Percentiles rank a stretch among this genome's conserved stretches.
Conservation (phyloP, 192 early-diverging fungal genomes). For the Dispira simplex region DNA sequence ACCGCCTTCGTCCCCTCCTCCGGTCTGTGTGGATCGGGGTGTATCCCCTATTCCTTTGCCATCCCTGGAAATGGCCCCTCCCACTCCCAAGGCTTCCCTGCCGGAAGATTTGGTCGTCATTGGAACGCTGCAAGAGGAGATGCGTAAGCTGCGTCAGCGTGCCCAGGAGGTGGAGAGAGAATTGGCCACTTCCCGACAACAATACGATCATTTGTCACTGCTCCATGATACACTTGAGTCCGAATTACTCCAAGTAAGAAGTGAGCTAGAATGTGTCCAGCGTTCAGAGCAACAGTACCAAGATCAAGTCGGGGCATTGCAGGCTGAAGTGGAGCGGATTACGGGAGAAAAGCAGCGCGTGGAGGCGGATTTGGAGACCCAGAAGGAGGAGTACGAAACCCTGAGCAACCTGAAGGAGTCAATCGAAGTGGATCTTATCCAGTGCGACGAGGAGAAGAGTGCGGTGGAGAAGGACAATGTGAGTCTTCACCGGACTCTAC, state of each 20-base stretch:
- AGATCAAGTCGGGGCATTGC: background rate
- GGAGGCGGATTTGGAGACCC: background rate
- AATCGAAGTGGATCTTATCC: background rate
- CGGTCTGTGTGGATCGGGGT: too few relatives aligned
- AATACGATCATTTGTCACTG: background rate
- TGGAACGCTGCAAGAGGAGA: background rate
- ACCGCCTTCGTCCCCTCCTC: too few relatives aligned
- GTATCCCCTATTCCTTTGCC: too few relatives aligned
- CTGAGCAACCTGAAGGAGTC: background rate
- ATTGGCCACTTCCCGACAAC: background rate
- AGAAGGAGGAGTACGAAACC: background rate
- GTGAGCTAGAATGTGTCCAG: background rate
- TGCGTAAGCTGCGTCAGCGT: background rate
- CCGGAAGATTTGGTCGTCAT: too few relatives aligned
- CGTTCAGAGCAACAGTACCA: background rate
- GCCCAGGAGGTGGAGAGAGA: background rate
- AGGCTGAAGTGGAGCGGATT: background rate
- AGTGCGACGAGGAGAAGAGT: background rate
- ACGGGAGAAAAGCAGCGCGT: background rate
- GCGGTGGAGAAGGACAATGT: background rate
- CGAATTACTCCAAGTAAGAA: constrained; percentile 3
- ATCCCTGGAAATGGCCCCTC: too few relatives aligned
- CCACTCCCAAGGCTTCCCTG: too few relatives aligned
- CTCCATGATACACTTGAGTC: background rate
- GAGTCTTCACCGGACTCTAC: background rate